These are phyloP conservation scores for Skeletonema menzelii DNA, from an alignment of 108 stramenopile species.

Conservation along the genomic window DNA sequence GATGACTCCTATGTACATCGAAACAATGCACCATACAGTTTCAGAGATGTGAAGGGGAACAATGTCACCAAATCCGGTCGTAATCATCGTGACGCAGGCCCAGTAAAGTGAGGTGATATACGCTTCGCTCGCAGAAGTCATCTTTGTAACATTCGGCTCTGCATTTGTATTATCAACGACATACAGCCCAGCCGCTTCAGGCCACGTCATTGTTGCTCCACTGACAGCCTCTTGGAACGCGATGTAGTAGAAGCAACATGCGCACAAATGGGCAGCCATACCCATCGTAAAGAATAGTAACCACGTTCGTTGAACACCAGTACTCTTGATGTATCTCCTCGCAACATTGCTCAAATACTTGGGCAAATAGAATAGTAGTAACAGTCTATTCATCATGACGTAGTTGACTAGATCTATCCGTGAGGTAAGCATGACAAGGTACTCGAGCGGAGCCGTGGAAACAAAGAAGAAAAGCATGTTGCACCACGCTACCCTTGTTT, in stretches of 20 bases:
- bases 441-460: slow-evolving; percentile 38
- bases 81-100: slow-evolving; percentile 57
- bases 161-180: not conserved
- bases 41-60: slow-evolving; percentile 33
- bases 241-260: slow-evolving; percentile 42
- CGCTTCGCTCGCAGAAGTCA: slow-evolving; percentile 5
- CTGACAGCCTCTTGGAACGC: slow-evolving; percentile 13
- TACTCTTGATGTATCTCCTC: slow-evolving; percentile 24
- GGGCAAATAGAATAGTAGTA: slow-evolving; percentile 25
- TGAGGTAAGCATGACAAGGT: slow-evolving; percentile 2
- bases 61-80: slow-evolving; percentile 58
- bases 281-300: slow-evolving; percentile 47
- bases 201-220: slow-evolving; percentile 31
- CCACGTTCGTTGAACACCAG: slow-evolving; percentile 46
- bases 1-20: slow-evolving; percentile 49
- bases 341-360: slow-evolving; percentile 18
- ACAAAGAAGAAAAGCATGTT: slow-evolving; percentile 9
- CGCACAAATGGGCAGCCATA: slow-evolving; percentile 50
- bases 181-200: slow-evolving; percentile 29
- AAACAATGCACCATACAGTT: slow-evolving; percentile 45
- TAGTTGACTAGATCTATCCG: slow-evolving; percentile 7
- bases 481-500: not conserved
- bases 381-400: slow-evolving; percentile 24
- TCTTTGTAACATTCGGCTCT: not conserved
- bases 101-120: slow-evolving; percentile 48